Base-by-base conservation (phyloP, 768 basidiomycete genomes). In the Russula sp. region DNA sequence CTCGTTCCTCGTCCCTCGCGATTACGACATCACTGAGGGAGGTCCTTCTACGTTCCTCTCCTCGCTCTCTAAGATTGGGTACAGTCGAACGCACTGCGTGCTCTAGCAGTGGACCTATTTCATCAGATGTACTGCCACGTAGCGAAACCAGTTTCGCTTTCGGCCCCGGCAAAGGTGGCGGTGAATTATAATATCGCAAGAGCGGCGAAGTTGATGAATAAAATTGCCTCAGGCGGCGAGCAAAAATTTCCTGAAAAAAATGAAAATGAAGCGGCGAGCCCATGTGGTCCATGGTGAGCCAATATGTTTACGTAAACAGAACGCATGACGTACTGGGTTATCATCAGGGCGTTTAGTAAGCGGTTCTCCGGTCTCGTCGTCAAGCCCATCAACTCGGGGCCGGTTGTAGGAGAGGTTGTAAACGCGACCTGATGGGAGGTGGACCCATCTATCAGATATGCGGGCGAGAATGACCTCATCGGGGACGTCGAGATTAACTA, bases 381-480 rank as follows among this genome's bases (percentile, higher is more conserved):
- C 93, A 54, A 81, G 76, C 1, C 94, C 92, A 6, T 84, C 77
- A 2, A 87, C 81, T 67, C 84, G 85, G 16, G 93, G 94, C 14
- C 79, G 85, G 73, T 93, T 96, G 74, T 92, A 96, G 8, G 86
- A 85, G 72, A 85, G 78, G 73, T 94, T 96, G 78, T 97, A 97
- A 13, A 95, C 86, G 13, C 93, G 82, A 16, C 93, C 93, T 0
- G 92, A 94, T 7, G 90, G 83, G 14, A 87, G 77, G 70, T 96
- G 93, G 25, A 95, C 81, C 88, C 87, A 95, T 43, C 93, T 86
- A 70, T 95, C 92, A 13, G 88, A 87, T 67, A 96, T 94, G 53
- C 93, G 87, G 61, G 82, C 78, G 20, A 95, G 77, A 69, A 96
- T 94, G 55, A 92, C 80, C 60, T 88, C 79, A 70, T 96, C 93